Evolutionary conservation across 2,329 filamentous ascomycete genomes (phyloP), one percentile per base, ranked within the genome.

Genomic region (Teratosphaeria destructans): DNA sequence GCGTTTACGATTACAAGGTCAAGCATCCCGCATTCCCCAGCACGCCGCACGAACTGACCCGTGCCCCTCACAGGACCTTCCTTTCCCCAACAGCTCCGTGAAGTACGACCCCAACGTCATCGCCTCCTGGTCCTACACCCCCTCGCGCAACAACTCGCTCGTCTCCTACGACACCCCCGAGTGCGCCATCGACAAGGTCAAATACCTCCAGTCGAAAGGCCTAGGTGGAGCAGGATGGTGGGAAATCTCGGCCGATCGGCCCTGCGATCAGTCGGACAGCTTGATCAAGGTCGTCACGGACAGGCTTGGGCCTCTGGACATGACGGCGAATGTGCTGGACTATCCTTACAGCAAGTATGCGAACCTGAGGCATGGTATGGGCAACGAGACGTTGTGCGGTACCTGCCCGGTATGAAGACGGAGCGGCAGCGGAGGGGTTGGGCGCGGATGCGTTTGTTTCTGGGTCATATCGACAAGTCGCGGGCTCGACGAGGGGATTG

Each of bases 201-300:
- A 82, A 11, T 96, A 85, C 71, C 83, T 96, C 69, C 81, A 79
- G 69, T 72, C 82, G 19, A 77, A 81, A 53, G 79, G 83, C 0
- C 80, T 96, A 0, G 92, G 91, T 1, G 93, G 93, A 19, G 90
- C 82, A n/a, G 96, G 96, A 92, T 97, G 90, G 90, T 95, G 89
- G 89, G 92, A 96, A 76, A 89, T 85, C 67, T 93, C 87, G 68
- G 86, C 83, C 0, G 93, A 96, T 72, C 86, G 85, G 69, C 70
- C 74, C 2, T 19, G 84, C 0, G 73, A 73, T 12, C 57, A 64
- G 2, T 57, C 54, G 5, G 77, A 80, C 0, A 93, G 89, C 66
- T 71, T 96, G 69, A 90, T 79, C 59, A 67, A 67, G 37, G 70
- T 73, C 47, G 71, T 75, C n/a, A 72, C 75, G 23, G 68, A 71